Conservation (phyloP, 2,329 filamentous ascomycete species). For the Elsinoe batatas region DNA sequence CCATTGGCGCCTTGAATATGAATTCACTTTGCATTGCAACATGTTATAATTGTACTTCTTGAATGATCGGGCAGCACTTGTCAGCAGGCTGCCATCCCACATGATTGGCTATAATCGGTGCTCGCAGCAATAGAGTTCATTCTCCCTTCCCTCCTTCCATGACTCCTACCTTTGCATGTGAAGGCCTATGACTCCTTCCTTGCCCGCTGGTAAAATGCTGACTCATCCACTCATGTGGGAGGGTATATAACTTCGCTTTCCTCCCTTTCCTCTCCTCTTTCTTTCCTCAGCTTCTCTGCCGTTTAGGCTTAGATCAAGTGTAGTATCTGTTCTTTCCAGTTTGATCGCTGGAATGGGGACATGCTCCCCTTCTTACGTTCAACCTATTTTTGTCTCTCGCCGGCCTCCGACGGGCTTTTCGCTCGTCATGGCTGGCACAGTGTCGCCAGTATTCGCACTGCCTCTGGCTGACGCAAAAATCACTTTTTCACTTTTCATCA, state of each 20-base stretch:
- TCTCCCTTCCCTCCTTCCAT: too few relatives aligned
- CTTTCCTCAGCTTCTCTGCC: conserved; percentile 3
- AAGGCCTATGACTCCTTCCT: not conserved
- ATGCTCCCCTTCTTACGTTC: conserved; percentile 10
- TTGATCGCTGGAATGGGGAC: conserved; percentile 15
- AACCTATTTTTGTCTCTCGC: conserved; percentile 16
- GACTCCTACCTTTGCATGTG: too few relatives aligned
- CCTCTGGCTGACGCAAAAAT: not conserved
- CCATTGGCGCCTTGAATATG: not conserved
- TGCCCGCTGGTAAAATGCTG: not conserved
- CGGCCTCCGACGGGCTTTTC: not conserved
- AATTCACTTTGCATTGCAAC: not conserved
- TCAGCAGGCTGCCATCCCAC: not conserved
- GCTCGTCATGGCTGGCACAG: not conserved
- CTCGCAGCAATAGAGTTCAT: too few relatives aligned
- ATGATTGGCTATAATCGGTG: not conserved
- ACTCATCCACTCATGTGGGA: not conserved
- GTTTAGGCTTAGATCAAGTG: conserved; percentile 17
- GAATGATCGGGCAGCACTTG: not conserved
- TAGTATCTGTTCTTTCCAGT: conserved; percentile 19
- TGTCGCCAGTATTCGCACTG: conserved; percentile 4
- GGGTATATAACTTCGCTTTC: not conserved
- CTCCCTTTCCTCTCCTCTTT: not conserved
- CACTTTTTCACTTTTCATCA: not conserved
- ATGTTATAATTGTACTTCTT: not conserved